Evolutionary conservation across 1,284 basidiomycete genomes (phyloP), one percentile per base, ranked within the genome.

Genomic region (Irpex sp.): DNA sequence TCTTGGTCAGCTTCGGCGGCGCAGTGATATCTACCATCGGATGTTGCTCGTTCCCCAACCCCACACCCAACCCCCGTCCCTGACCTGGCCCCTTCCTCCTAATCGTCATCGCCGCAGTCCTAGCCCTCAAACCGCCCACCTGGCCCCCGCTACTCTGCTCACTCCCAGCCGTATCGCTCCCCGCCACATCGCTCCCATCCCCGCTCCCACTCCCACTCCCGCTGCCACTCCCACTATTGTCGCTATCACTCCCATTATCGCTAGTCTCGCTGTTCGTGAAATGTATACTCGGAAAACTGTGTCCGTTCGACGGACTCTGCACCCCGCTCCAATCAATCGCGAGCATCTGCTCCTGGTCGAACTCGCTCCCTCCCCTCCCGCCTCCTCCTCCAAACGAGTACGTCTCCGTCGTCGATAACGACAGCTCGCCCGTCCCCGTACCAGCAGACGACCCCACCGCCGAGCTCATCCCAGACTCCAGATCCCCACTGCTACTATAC

Each of bases 201-300:
- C n/a, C 39, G 4, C 39, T 14, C 39, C 39, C 39, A 14, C 39
- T n/a, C 39, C 39, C 39, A 45, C 61, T 18, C 61, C 61, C 28
- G 52, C 57, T 57, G 9, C 39, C 39, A 9, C 48, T 51, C 48
- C 18, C 21, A 51, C 16, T 18, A 21, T 14, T 51, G 19, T 23
- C 48, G 18, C 48, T 51, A 37, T 67, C 66, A 33, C 66, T 79
- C 16, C 78, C 76, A 37, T 77, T 71, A 64, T 12, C 66, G 23
- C 68, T 68, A 1, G 82, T 78, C 12, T 77, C 71, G 62, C 79
- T 70, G 54, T 77, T 70, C 55, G 81, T 82, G 71, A 94, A 94
- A 67, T 90, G 88, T 8, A 94, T 92, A 67, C 87, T 90, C 0
- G 90, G 90, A 66, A 93, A 93, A 1, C 86, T 88, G 4, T 81